Percentiles rank a stretch among this genome's conserved stretches.
Conservation (phyloP, 2,329 filamentous ascomycete genomes). For the Trichoderma pleuroti region DNA sequence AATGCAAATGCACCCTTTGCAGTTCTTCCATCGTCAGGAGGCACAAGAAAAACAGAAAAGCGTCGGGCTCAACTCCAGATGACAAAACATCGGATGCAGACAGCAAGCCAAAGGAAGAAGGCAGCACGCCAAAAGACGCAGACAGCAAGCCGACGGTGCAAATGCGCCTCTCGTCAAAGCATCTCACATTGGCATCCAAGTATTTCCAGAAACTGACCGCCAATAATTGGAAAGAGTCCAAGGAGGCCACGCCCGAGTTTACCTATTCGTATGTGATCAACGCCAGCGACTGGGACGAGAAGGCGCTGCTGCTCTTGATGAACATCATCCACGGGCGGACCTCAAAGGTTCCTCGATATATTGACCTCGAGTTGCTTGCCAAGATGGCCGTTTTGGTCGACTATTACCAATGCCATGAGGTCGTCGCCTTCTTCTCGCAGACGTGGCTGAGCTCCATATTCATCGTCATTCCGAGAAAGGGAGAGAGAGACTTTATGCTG, state of each 20-base stretch:
- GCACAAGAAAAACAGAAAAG: neutral
- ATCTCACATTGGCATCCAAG: conserved; percentile 34
- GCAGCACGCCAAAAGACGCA: neutral
- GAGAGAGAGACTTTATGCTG: neutral
- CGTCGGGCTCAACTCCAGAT: neutral
- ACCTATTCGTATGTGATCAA: neutral
- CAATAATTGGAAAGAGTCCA: neutral
- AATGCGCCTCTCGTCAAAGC: conserved; percentile 34
- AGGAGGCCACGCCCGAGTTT: conserved; percentile 6
- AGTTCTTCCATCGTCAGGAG: neutral
- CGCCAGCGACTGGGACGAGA: conserved; percentile 29
- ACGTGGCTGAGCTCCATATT: neutral
- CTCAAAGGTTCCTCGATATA: conserved; percentile 34
- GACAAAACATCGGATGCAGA: neutral
- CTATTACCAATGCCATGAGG: conserved; percentile 41
- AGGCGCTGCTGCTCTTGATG: conserved; percentile 40
- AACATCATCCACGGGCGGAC: conserved; percentile 43
- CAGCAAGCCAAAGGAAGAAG: neutral
- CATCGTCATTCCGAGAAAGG: neutral
- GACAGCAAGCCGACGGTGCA: neutral
- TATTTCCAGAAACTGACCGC: conserved; percentile 22
- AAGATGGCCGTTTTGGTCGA: conserved; percentile 44
- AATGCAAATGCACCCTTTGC: conserved; percentile 3
- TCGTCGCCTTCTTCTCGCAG: conserved; percentile 37
- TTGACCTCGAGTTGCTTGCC: conserved; percentile 40